Base-by-base conservation (phyloP, 73 alveolate species). In the Paramecium biaurelia region DNA sequence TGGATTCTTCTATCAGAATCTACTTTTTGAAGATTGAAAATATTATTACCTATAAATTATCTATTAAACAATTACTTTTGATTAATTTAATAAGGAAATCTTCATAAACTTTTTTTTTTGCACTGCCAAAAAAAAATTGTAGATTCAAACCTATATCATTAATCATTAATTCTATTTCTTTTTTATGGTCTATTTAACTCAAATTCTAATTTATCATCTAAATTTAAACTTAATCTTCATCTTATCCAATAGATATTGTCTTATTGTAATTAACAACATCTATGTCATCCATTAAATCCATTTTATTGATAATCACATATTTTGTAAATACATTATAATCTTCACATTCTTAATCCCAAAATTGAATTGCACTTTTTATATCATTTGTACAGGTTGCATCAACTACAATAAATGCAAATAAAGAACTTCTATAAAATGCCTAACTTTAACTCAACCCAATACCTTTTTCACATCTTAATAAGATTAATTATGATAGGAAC, bases 401-500 rank as follows among this genome's bases (percentile, higher is more conserved):
- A 53, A 53, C 21, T 26, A 59, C 41, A 59, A 59, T 5, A 9
- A 59, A 59, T 26, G 41, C 57, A 70, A 28, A 70, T 30, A 35
- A 28, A 28, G 53, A 28, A 28, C 57, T 59, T 70, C 57, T 70
- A 18, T 21, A 70, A 35, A 70, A 70, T 70, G 86, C 86, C 86
- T 70, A 28, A 23, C n/a, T 21, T 28, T 56, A 20, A 24, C 5
- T 8, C 37, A 15, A 58, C 20, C 7, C 5, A 24, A 3, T 70
- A 70, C 86, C 86, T 70, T 70, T 32, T 70, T 70, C 20, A 70
- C 86, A 70, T 70, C 45, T 70, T 35, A 8, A 70, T 70, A 70
- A 15, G 86, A 70, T 70, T 70, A 18, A 14, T 28, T 18, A 18
- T 70, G 86, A 70, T 70, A 70, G 15, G 86, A 28, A 70, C 86